Evolutionary conservation across 2,329 filamentous ascomycete genomes (phyloP).

Genomic region (Trichoderma endophyticum): DNA sequence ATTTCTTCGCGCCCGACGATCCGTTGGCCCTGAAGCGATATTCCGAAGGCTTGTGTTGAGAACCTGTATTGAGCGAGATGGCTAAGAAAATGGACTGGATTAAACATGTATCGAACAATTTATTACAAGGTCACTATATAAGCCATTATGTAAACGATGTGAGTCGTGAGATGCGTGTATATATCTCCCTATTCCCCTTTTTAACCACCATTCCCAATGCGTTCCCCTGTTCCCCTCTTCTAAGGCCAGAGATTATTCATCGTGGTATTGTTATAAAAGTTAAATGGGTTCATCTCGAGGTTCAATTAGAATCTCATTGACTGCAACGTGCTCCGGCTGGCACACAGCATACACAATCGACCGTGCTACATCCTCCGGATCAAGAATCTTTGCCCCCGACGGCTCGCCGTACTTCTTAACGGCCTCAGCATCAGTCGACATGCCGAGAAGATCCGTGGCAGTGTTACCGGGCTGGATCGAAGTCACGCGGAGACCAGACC

Average conservation of each 20-base stretch:
- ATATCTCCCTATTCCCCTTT: background rate
- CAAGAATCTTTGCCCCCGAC: constrained; percentile 70
- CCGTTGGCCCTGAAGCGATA: background rate
- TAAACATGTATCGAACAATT: background rate
- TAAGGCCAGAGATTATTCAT: too few relatives aligned
- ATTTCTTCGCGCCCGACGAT: background rate
- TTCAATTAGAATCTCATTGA: constrained; percentile 79
- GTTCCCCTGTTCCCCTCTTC: too few relatives aligned
- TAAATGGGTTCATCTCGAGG: constrained; percentile 72
- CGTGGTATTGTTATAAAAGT: too few relatives aligned
- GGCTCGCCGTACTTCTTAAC: constrained; percentile 76
- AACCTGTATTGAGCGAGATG: background rate
- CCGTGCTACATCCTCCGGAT: constrained; percentile 67
- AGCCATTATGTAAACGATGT: background rate
- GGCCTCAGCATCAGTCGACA: constrained; percentile 74
- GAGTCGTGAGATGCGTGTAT: background rate
- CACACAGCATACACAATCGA: constrained; percentile 72
- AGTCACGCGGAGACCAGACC: constrained; percentile 69
- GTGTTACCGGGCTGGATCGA: constrained; percentile 75
- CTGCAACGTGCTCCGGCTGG: constrained; percentile 71
- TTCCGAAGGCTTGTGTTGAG: background rate
- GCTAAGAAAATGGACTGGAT: background rate
- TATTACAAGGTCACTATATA: background rate
- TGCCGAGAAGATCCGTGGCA: constrained; percentile 66
- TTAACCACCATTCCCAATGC: background rate